Base-by-base conservation (phyloP, 495 filamentous ascomycete species). In the Mytilinidion resinicola region DNA sequence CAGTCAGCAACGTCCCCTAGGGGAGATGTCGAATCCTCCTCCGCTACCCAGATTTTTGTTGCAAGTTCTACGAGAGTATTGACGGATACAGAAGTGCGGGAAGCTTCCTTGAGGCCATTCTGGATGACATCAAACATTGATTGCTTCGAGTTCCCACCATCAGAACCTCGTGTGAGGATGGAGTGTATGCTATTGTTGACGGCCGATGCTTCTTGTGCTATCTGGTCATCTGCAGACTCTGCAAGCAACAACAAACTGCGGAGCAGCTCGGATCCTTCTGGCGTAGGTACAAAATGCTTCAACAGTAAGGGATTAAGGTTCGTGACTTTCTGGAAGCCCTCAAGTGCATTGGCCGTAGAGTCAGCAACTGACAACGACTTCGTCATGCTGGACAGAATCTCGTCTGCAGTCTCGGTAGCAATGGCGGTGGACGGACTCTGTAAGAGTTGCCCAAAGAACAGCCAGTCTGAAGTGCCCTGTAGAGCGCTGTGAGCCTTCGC, bases 171-270 rank as follows among this genome's bases (percentile, higher is more conserved):
- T 12, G 54, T 51, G 10, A 66, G 55, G 9, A 62, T 39, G 7
- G 59, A 56, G 14, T 65, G 61, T 10, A 71, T 51, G 1, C 55
- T 60, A 12, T 61, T 38, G 39, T 62, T 65, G 25, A 85, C 55
- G 5, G 63, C 70, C 37, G 76, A 72, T 9, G 84, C 82, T 39
- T 76, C 62, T 33, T 73, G 66, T 9, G 81, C 72, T 14, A 85
- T 62, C n/a, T 76, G 75, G 17, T 84, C 81, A 30, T 78, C 73
- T 6, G 76, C 53, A 9, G 79, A 81, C 51, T 87, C 82, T 17
- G 79, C 71, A 8, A 87, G 70, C 49, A 76, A 78, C 0, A 88
- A 67, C 9, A 89, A 63, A 43, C 75, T 78, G 25, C 76, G 78
- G 14, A 83, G 70, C 47, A 88, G 57, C 42, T 75, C 74, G 4